Base-by-base conservation (phyloP, 2,329 filamentous ascomycete genomes). In the Venturia nashicola region DNA sequence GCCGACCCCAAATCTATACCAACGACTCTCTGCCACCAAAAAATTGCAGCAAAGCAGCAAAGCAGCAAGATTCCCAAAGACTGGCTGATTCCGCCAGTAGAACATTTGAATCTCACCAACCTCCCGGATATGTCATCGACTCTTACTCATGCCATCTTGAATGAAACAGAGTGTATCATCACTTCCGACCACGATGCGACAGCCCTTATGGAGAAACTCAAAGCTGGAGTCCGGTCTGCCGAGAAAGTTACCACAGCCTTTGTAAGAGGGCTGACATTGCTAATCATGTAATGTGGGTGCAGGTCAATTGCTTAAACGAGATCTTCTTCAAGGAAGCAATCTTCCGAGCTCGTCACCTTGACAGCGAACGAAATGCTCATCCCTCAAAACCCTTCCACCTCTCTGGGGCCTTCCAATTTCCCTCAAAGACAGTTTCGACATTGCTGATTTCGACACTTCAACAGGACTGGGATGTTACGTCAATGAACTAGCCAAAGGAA, bases 351-450 rank as follows among this genome's bases (percentile, higher is more conserved):
- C 68, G 67, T 67, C 62, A 70, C 69, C 65, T 78, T 66, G 77
- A 79, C 65, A 68, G 69, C 7, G 74, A 73, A 36, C 70, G 75
- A 40, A 68, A 69, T 39, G 68, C 61, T 18, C 69, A 76, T 0
- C 76, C 75, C 3, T 75, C 76, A 67, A 67, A 77, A 75, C 80
- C 67, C 12, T 65, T 14, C 80, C 81, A 2, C 75, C 79, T 20
- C 67, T 81, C 14, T 82, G 82, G 69, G 83, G 81, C 0, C 70
- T 85, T 2, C 82, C 82, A 0, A 75, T 85, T 62, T 79, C 76
- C 5, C 68, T 85, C 14, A 87, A 87, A 68, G 72, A 66, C 61
- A 82, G 83, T 18, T 87, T 86, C 71, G 79, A 86, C 32, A 74
- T 87, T 51, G 79, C 80, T 65, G 83, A 82, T 1, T 70, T 78